phyloP scores from a whole-genome alignment of 306 rosid species.

The Cicer bijugum region DNA sequence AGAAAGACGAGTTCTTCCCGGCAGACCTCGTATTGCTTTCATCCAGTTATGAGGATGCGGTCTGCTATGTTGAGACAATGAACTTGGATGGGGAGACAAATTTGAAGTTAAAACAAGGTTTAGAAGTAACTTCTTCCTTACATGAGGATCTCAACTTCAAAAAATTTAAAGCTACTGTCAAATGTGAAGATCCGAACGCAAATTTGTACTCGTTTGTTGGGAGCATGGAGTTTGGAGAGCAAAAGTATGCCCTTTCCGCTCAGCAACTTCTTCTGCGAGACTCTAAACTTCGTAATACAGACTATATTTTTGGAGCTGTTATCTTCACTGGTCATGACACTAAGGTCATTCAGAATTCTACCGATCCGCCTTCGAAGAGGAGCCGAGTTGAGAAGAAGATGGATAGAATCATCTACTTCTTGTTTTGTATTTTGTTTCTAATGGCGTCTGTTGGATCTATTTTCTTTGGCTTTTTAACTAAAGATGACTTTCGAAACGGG shows the following conservation, averaged over 20 bases:
- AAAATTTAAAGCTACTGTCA: constrained; percentile 66
- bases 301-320: constrained; percentile 78
- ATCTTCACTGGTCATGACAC: constrained; percentile 90
- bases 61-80: constrained; percentile 75
- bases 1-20: constrained; percentile 89
- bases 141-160: constrained; percentile 57
- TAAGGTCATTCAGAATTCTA: constrained; percentile 91
- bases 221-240: constrained; percentile 67
- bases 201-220: constrained; percentile 87
- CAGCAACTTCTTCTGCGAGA: constrained; percentile 93
- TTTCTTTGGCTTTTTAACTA: constrained; percentile 74
- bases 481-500: constrained; percentile 72
- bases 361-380: constrained; percentile 90
- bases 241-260: constrained; percentile 69
- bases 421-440: constrained; percentile 70
- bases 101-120: constrained; percentile 81
- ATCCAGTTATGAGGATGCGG: constrained; percentile 83
- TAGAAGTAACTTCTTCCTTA: constrained; percentile 74
- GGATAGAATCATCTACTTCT: constrained; percentile 84
- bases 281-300: constrained; percentile 94
- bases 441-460: constrained; percentile 84
- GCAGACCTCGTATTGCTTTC: constrained; percentile 90
- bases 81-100: constrained; percentile 74
- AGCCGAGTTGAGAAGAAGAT: constrained; percentile 88
- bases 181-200: constrained; percentile 96